Evolutionary conservation across 2,329 filamentous ascomycete species (phyloP), one percentile per base, ranked within the genome.

Genomic region (Alternaria metachromatica): DNA sequence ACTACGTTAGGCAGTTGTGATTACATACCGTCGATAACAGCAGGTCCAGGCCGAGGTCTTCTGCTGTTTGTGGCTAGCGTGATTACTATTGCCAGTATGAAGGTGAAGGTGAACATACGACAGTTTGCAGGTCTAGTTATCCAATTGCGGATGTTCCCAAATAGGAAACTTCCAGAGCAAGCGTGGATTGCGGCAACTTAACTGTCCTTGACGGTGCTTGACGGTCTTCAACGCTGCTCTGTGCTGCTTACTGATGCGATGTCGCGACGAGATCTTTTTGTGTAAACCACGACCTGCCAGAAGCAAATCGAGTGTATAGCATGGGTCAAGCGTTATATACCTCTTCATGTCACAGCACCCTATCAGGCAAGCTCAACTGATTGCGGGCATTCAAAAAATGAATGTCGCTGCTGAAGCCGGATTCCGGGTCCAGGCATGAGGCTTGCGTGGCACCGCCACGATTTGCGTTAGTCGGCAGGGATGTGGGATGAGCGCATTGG

Each of bases 401-500:
- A 28, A 20, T 44, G 53, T 55, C 33, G 53, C 33, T 43, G 13
- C 30, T 21, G 28, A 33, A 55, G 58, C 58, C 43, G 50, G 21
- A 12, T 55, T 49, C 58, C 26, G 51, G 37, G n/a, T 50, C 20
- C 23, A 30, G 45, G 49, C 46, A 33, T 61, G 51, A 60, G 60
- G 60, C 63, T 63, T 65, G 60, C 63, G 60, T 45, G 56, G 63
- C 63, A 65, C 63, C 60, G 63, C 63, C 63, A 65, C 63, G 41
- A 57, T 60, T 56, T 48, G 60, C 55, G 60, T 60, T 63, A 51
- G 80, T 45, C 30, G 44, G 44, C 68, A 70, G 61, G 61, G 58
- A 61, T 50, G 58, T 41, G 58, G 45, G 51, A 62, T 65, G 63
- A 64, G 62, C 60, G 64, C 69, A 71, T 70, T 70, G 67, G 69